phyloP scores from a whole-genome alignment of 2,329 filamentous ascomycete genomes.

The Penicillium sp. region DNA sequence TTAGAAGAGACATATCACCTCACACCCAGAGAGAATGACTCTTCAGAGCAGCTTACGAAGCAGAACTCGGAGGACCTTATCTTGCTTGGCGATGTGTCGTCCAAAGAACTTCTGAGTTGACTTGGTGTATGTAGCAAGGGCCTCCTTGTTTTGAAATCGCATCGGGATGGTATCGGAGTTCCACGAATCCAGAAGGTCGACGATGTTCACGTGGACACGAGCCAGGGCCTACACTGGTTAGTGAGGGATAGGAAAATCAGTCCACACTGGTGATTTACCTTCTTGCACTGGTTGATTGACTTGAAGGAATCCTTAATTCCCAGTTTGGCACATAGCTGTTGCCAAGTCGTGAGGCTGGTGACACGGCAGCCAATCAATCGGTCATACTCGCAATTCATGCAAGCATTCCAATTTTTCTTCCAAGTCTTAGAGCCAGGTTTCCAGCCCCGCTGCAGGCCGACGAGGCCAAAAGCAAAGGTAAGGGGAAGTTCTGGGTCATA shows the following conservation, averaged over 20 bases:
- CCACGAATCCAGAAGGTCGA: slow-evolving; percentile 25
- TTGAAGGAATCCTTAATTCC: slow-evolving; percentile 8
- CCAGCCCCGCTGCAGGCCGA: slow-evolving; percentile 18
- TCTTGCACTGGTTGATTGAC: slow-evolving; percentile 24
- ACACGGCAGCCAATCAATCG: slow-evolving; percentile 8
- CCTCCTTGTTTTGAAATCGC: not conserved
- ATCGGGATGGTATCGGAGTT: not conserved
- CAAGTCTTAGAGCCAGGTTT: slow-evolving; percentile 15
- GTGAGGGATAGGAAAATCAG: too few relatives aligned
- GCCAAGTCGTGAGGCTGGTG: slow-evolving; percentile 16
- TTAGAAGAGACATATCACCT: too few relatives aligned
- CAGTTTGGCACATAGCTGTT: slow-evolving; percentile 21
- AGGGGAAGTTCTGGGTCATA: slow-evolving; percentile 8
- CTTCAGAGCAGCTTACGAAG: not conserved
- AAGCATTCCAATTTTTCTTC: slow-evolving; percentile 18
- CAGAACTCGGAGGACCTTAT: not conserved
- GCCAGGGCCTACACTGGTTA: not conserved
- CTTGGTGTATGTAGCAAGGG: not conserved
- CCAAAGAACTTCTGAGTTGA: not conserved
- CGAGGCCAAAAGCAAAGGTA: slow-evolving; percentile 15
- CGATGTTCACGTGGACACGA: slow-evolving; percentile 22
- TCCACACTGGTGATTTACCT: slow-evolving; percentile 7
- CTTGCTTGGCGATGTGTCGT: not conserved
- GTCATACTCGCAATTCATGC: slow-evolving; percentile 18
- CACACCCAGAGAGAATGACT: not conserved